A percentile compares a stretch with the other conserved stretches of the same genome.
phyloP scores from a whole-genome alignment of 495 filamentous ascomycete species.

The Podospora anserina region DNA sequence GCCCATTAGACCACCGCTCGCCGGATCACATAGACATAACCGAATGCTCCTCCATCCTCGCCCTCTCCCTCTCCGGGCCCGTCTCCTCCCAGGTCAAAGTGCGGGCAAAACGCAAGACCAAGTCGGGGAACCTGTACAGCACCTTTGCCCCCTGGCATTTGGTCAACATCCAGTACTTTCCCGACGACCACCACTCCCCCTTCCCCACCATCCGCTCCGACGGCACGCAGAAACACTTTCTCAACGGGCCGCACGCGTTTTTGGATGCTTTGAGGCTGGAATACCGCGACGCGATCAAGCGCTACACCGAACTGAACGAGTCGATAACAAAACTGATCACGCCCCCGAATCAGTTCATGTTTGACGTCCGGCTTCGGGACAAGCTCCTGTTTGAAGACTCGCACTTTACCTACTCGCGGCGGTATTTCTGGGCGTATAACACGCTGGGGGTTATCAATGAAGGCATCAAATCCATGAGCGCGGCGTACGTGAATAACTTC shows the following conservation, averaged over 20 bases:
- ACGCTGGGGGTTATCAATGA: slow-evolving; percentile 55
- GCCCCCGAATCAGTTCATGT: slow-evolving; percentile 55
- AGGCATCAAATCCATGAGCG: slow-evolving; percentile 51
- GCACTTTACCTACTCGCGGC: slow-evolving; percentile 52
- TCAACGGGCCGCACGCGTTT: slow-evolving; percentile 54
- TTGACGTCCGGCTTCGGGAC: slow-evolving; percentile 47
- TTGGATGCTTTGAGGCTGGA: slow-evolving; percentile 48
- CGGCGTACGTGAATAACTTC: slow-evolving; percentile 48
- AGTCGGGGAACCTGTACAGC: slow-evolving; percentile 43
- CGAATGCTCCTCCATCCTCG: slow-evolving; percentile 49
- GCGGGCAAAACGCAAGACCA: slow-evolving; percentile 29
- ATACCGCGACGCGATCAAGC: slow-evolving; percentile 50
- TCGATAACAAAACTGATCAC: slow-evolving; percentile 49
- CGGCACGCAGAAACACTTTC: slow-evolving; percentile 45
- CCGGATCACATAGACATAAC: slow-evolving; percentile 48
- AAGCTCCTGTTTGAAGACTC: slow-evolving; percentile 56
- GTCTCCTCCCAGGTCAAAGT: slow-evolving; percentile 36
- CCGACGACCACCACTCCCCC: slow-evolving; percentile 46
- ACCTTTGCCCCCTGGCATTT: slow-evolving; percentile 53
- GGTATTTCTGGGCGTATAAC: slow-evolving; percentile 58
- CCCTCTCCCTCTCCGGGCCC: slow-evolving; percentile 44
- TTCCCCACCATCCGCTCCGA: slow-evolving; percentile 36
- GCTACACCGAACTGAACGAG: slow-evolving; percentile 46
- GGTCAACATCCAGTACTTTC: slow-evolving; percentile 50
- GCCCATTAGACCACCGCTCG: slow-evolving; percentile 37